Percentiles rank a stretch among this genome's conserved stretches.
phyloP scores from a whole-genome alignment of 495 filamentous ascomycete genomes.

The Penicillium macrosclerotiorum region DNA sequence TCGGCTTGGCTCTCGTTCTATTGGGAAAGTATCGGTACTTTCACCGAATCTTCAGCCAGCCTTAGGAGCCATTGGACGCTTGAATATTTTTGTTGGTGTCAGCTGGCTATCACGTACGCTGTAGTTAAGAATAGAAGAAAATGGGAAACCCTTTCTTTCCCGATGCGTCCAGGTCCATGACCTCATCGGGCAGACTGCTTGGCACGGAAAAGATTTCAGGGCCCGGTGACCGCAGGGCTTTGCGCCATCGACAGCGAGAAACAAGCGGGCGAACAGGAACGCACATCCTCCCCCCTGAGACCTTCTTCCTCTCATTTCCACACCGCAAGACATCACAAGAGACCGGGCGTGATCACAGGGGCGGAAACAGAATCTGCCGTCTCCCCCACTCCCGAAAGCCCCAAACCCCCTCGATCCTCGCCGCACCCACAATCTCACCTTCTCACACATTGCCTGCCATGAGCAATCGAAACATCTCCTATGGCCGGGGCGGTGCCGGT shows the following conservation, averaged over 20 bases:
- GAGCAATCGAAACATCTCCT: slow-evolving; percentile 40
- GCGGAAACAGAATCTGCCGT: slow-evolving; percentile 15
- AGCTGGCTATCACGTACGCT: too few relatives aligned
- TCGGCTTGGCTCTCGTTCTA: too few relatives aligned
- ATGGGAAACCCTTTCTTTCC: too few relatives aligned
- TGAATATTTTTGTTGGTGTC: too few relatives aligned
- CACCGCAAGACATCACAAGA: neutral
- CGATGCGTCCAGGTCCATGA: slow-evolving; percentile 11
- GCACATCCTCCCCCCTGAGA: neutral
- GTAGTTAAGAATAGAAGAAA: too few relatives aligned
- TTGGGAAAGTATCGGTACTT: too few relatives aligned
- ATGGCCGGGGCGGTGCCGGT: slow-evolving; percentile 59
- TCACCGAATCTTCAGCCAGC: too few relatives aligned
- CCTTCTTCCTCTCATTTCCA: neutral
- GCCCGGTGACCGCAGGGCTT: neutral
- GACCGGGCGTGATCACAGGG: neutral
- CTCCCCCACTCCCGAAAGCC: neutral
- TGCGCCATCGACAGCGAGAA: neutral
- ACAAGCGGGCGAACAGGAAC: neutral
- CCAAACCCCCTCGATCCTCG: neutral
- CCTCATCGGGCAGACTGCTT: slow-evolving; percentile 14
- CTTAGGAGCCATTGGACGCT: too few relatives aligned
- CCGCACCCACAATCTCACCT: neutral
- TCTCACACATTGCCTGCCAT: slow-evolving; percentile 8
- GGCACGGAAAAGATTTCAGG: slow-evolving; percentile 17